Evolutionary conservation across 805 yeast genomes (phyloP), one percentile per base, ranked within the genome.

Genomic region (Wickerhamiella kurtzmanii): DNA sequence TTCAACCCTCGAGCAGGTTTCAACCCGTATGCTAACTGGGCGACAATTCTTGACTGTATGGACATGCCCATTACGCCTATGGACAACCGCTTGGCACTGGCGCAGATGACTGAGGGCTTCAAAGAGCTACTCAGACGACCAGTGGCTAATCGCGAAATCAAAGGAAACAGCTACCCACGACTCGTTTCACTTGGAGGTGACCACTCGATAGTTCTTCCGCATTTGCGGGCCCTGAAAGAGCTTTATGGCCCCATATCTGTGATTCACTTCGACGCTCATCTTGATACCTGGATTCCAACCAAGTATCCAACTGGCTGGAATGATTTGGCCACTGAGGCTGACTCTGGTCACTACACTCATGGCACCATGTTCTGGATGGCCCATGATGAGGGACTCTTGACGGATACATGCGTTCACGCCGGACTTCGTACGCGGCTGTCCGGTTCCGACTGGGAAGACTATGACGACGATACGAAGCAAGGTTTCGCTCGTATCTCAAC

Each of bases 311-410:
- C 77, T 74, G 87, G 89, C 61, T 77, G 52, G 92, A 86, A 21
- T 68, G 74, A 50, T 73, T 45, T 41, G 22, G 48, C 45, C 28
- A 49, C 49, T 20, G 55, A 50, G 16, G 77, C 60, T 58, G 82
- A 84, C 32, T 67, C 76, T 16, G 74, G 70, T 57, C 76, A 78
- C 44, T 73, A 80, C 62, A 84, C 82, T 38, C 94, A 84, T 58
- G 94, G 94, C 3, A 79, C 92, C 4, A 82, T 84, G 88, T 69
- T 84, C 36, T 83, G 92, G 92, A 73, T 79, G 71, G 89, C 89
- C 4, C 56, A 63, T 16, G 69, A 79, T 48, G 94, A 84, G 59
- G 87, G 83, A 0, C 65, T 82, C 45, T 61, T 81, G 28, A 56
- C 69, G 47, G 66, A 76, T 28, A 63, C 73, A 44, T 81, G 83